Evolutionary conservation across 139 green algal genomes (phyloP), one percentile per base, ranked within the genome.

Genomic region (Dunaliella sp.): DNA sequence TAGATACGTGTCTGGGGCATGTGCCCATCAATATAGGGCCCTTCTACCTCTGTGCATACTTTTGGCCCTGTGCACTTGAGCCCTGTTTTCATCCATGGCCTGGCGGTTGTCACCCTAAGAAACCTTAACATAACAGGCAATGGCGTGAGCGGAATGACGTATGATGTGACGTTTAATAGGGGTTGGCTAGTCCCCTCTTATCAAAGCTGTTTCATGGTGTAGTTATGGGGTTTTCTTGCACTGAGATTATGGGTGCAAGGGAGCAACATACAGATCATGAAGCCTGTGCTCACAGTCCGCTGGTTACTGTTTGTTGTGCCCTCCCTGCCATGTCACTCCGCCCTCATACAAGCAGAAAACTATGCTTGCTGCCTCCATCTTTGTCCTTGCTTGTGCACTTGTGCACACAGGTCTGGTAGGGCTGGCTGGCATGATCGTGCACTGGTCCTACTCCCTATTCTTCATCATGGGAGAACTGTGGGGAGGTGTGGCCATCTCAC

Each of bases 361-460:
- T n/a, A 3, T 79, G 74, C 74, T 79, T 30, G 32, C 58, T 75
- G 58, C 21, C 58, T 26, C 74, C 34, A 3, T n/a, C 3, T 3
- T 38, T 24, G 79, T 2, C 77, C 48, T 65, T 65, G 48, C 48
- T 7, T 16, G 7, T 65, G 7, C 16, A 1, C 33, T 76, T 86
- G 1, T 73, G 81, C 80, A 36, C 38, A 26, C 80, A 88, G 85
- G 95, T 21, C 95, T 96, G 38, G 93, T 93, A 32, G 96, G 93
- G 59, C 94, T 96, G 78, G 96, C 98, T 76, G 93, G 95, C 89
- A 98, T 98, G 84, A 65, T 98, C 34, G 92, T 96, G 80, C 98
- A 98, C 90, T 99, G 96, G 96, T 95, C 93, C 48, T 98, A 95
- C 92, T 98, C 94, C 86, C 88, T 99, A 3, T 99, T 99, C 86